Evolutionary conservation across 1,139 yeast species (phyloP), one percentile per base, ranked within the genome.

Genomic region (Pichia sp.): DNA sequence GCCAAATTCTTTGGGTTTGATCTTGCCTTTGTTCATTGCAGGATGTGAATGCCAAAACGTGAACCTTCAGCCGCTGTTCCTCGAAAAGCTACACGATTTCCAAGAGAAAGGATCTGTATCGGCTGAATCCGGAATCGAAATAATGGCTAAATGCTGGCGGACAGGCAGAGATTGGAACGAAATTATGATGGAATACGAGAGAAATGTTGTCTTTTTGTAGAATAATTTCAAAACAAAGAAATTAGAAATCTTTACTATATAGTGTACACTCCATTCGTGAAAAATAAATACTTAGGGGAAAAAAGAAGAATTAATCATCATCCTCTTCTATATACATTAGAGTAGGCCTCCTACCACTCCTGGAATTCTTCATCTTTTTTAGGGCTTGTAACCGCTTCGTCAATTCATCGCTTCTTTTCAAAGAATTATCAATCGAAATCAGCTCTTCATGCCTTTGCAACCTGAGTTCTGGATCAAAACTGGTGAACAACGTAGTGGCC

Each of bases 91-190:
- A 57, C 61, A 64, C 1, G 61, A 63, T 8, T 65, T 82, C 54
- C 71, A 70, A 7, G 68, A 67, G 10, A 70, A 70, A 61, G 88
- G 87, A 0, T 75, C 79, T 34, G 68, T 72, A 6, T 76, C 78
- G 58, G 86, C 87, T 0, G 64, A 67, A 10, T 72, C 73, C 59
- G 82, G 84, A 15, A 64, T 75, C 30, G 72, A 68, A 16, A 73
- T 84, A 1, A 80, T 83, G 81, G 61, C 66, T 26, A 70, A 79
- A 58, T 78, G 85, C 59, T 84, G 90, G 89, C 67, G 70, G 4
- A 73, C 82, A 0, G 80, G 79, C 1, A 76, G 75, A 54, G 79
- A 77, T 57, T 84, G 89, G 89, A 75, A 78, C 58, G 77, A 73
- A 30, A 77, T 83, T 1, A 72, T 84, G 44, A 65, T 68, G 38